phyloP scores from a whole-genome alignment of 176 grass and related monocot species.

The Urochloa ruziziensis region DNA sequence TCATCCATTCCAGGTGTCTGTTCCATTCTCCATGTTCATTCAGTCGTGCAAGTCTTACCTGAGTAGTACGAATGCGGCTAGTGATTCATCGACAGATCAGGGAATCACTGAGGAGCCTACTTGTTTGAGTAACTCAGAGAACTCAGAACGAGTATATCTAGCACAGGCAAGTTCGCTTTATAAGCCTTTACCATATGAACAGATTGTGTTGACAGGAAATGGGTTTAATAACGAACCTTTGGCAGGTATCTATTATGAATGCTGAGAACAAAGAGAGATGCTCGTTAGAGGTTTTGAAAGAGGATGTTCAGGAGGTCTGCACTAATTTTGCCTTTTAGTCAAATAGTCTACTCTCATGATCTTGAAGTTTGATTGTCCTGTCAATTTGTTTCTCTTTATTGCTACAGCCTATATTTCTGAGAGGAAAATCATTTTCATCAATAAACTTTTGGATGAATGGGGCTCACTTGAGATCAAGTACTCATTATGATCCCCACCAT shows the following conservation, averaged over 20 bases:
- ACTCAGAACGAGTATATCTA: conserved; percentile 61
- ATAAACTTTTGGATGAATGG: conserved; percentile 99
- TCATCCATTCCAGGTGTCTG: conserved; percentile 51
- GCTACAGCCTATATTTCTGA: conserved; percentile 71
- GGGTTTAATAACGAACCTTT: not conserved
- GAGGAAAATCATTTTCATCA: conserved; percentile 58
- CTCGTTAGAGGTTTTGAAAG: conserved; percentile 52
- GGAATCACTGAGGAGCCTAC: conserved; percentile 11
- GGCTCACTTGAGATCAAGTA: conserved; percentile 81
- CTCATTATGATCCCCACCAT: conserved; percentile 94
- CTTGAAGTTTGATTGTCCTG: conserved; percentile 19
- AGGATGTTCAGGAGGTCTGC: conserved; percentile 71
- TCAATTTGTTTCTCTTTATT: conserved; percentile 11
- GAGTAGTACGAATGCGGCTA: conserved; percentile 1
- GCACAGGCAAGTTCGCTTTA: conserved; percentile 63
- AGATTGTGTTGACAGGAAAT: not conserved
- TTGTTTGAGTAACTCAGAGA: conserved; percentile 11
- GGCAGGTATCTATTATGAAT: conserved; percentile 76
- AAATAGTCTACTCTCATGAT: conserved; percentile 19
- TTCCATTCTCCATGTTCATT: conserved; percentile 78
- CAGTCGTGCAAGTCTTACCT: conserved; percentile 67
- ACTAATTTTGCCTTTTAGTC: conserved; percentile 8
- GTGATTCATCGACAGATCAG: conserved; percentile 31
- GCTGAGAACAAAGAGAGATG: conserved; percentile 59
- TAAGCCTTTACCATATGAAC: not conserved